Conservation (phyloP, 2,329 filamentous ascomycete species). For the Ophiocordyceps camponoti-floridani region DNA sequence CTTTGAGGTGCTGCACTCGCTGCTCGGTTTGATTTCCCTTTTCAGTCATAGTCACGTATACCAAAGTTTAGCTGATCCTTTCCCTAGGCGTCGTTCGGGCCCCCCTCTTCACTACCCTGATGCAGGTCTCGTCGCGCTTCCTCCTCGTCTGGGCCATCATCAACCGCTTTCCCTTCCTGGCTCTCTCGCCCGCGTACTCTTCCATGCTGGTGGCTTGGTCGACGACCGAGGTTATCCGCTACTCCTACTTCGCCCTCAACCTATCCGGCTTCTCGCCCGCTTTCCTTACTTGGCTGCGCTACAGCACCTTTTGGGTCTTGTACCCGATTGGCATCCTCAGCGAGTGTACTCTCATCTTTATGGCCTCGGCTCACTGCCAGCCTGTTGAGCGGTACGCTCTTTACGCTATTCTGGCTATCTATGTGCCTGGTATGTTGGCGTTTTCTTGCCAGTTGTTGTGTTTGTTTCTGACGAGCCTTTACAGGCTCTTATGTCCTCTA, state of each 20-base stretch:
- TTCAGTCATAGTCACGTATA: too few species aligned
- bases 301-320: slow-evolving; percentile 84
- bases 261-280: slow-evolving; percentile 44
- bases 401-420: slow-evolving; percentile 50
- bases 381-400: slow-evolving; percentile 39
- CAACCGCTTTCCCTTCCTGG: slow-evolving; percentile 51
- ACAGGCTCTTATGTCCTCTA: slow-evolving; percentile 65
- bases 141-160: slow-evolving; percentile 80
- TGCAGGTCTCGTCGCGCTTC: slow-evolving; percentile 79
- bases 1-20: slow-evolving; percentile 69
- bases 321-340: slow-evolving; percentile 85
- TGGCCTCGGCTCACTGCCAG: slow-evolving; percentile 39
- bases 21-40: slow-evolving; percentile 40
- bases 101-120: slow-evolving; percentile 65
- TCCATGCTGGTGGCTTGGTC: slow-evolving; percentile 79
- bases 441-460: neutral
- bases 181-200: slow-evolving; percentile 44
- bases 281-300: slow-evolving; percentile 62
- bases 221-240: slow-evolving; percentile 81
- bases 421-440: slow-evolving; percentile 53
- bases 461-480: neutral
- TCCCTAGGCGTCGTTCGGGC: slow-evolving; percentile 62
- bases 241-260: slow-evolving; percentile 73
- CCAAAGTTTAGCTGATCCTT: neutral
- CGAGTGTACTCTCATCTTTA: slow-evolving; percentile 68